A percentile compares a stretch with the other conserved stretches of the same genome.
Evolutionary conservation across 192 early-diverging fungal species (phyloP).

Genomic region (Pilaira anomala): DNA sequence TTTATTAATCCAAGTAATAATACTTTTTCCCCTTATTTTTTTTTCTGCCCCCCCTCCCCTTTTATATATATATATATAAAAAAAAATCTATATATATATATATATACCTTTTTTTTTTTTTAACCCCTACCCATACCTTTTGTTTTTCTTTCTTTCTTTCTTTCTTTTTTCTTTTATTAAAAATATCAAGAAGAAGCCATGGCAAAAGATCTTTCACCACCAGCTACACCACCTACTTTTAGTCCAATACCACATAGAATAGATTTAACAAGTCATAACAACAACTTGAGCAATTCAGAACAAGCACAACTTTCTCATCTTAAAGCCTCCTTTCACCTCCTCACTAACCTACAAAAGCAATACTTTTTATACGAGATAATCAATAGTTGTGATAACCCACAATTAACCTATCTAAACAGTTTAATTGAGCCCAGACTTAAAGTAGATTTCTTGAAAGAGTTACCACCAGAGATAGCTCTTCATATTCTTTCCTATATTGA

Average conservation of each 20-base stretch:
- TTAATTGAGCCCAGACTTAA: slow-evolving; percentile 65
- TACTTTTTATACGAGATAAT: slow-evolving; percentile 44
- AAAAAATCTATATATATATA: too few relatives aligned
- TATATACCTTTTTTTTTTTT: too few relatives aligned
- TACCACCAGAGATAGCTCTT: slow-evolving; percentile 73
- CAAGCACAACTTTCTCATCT: slow-evolving; percentile 30
- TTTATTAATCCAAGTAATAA: too few relatives aligned
- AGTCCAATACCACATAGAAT: slow-evolving; percentile 18
- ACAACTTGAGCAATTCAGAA: not conserved
- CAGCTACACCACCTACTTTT: slow-evolving; percentile 31
- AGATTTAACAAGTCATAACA: not conserved
- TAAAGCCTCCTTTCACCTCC: slow-evolving; percentile 33
- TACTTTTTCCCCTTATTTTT: not conserved
- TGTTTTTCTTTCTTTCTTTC: not conserved
- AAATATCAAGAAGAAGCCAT: not conserved
- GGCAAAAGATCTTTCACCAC: slow-evolving; percentile 34
- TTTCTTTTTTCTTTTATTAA: not conserved
- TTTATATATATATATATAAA: not conserved
- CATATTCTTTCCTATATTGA: slow-evolving; percentile 87
- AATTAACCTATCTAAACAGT: slow-evolving; percentile 46
- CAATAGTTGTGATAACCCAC: slow-evolving; percentile 43
- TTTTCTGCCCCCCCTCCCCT: not conserved
- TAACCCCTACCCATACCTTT: not conserved
- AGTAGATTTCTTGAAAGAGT: slow-evolving; percentile 82
- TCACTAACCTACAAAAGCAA: slow-evolving; percentile 34